Conservation (phyloP, 1,284 basidiomycete species). For the Cystobasidiaceae sp. region DNA sequence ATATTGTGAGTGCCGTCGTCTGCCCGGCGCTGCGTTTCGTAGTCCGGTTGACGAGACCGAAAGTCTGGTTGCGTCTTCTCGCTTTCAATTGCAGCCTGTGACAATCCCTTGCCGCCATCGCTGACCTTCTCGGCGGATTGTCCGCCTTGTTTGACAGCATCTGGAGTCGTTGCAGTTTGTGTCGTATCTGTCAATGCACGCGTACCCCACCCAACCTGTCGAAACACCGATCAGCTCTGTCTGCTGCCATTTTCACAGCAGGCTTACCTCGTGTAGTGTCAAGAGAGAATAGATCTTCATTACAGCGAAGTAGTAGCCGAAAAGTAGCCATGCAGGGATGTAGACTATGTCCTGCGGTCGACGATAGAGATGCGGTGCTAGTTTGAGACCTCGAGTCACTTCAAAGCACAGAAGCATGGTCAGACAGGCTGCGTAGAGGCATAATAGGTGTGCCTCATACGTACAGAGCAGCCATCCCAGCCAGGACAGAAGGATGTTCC, state of each 20-base stretch:
- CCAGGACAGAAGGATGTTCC: constrained; percentile 55
- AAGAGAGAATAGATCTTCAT: constrained; percentile 81
- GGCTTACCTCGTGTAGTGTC: constrained; percentile 67
- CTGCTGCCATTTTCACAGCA: not conserved
- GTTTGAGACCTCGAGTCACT: constrained; percentile 76
- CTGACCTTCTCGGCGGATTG: no score
- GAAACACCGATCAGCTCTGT: not conserved
- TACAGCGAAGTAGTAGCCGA: constrained; percentile 80
- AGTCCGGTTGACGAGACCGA: no score
- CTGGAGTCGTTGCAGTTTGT: not conserved
- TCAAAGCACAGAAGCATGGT: constrained; percentile 36
- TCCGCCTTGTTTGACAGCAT: not conserved
- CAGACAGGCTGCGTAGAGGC: no score
- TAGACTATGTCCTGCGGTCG: constrained; percentile 78
- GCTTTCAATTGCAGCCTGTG: no score
- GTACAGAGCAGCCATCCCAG: constrained; percentile 32
- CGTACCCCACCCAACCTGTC: constrained; percentile 18
- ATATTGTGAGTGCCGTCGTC: no score
- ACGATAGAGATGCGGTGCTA: constrained; percentile 79
- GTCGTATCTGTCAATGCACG: not conserved
- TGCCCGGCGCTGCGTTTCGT: no score
- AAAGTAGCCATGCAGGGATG: constrained; percentile 83
- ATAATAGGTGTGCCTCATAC: no score
- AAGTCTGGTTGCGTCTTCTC: no score
- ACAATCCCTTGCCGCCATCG: no score